phyloP scores from a whole-genome alignment of 257 asterid genomes.

The Gardenia jasminoides region DNA sequence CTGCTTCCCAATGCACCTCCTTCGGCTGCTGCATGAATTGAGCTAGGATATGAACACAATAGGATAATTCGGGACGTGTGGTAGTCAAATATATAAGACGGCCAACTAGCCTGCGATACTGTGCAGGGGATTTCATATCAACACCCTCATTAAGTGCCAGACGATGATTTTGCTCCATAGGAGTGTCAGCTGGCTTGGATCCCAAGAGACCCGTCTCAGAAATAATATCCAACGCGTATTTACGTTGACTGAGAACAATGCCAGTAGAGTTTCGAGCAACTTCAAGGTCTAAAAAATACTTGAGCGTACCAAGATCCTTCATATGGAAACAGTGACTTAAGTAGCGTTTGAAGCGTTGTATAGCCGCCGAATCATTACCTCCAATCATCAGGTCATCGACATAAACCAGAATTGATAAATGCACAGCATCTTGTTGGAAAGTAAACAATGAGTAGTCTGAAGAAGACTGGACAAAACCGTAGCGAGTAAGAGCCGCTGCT shows the following conservation, averaged over 20 bases:
- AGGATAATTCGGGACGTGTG: background rate
- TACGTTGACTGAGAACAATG: background rate
- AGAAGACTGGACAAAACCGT: background rate
- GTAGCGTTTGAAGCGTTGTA: background rate
- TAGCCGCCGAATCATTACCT: background rate
- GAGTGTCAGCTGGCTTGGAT: background rate
- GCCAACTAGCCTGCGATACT: background rate
- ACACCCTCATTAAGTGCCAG: background rate
- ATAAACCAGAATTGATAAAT: background rate
- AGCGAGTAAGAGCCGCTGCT: background rate
- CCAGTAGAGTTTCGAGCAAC: background rate
- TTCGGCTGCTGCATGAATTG: constrained; percentile 7
- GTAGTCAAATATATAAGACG: background rate
- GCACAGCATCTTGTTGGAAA: background rate
- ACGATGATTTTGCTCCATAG: background rate
- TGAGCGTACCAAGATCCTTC: background rate
- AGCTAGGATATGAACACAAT: background rate
- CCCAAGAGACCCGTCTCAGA: background rate
- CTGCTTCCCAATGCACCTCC: constrained; percentile 2
- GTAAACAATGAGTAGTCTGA: background rate
- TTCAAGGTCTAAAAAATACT: background rate
- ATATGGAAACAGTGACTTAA: background rate
- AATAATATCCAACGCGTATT: background rate
- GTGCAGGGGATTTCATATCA: background rate
- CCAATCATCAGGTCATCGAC: constrained; percentile 1